phyloP scores from a whole-genome alignment of 495 filamentous ascomycete genomes.

The Aspergillus homomorphus region DNA sequence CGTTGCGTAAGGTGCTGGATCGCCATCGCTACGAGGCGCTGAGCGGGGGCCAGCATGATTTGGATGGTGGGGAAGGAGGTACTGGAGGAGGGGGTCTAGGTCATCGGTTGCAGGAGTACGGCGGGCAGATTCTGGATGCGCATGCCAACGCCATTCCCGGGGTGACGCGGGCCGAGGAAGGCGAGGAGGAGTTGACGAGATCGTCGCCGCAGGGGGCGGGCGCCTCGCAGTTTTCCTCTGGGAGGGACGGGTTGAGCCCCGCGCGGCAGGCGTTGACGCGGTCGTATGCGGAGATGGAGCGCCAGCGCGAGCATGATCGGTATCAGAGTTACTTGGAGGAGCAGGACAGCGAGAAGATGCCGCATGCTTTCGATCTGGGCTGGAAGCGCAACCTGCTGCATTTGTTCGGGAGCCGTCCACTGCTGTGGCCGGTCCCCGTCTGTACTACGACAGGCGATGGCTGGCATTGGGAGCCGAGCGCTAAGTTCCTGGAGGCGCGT shows the following conservation, averaged over 20 bases:
- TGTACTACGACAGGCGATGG: constrained; percentile 85
- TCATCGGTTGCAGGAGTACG: constrained; percentile 59
- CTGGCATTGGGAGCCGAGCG: constrained; percentile 89
- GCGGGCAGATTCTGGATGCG: constrained; percentile 73
- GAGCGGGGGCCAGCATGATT: constrained; percentile 12
- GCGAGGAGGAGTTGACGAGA: constrained; percentile 54
- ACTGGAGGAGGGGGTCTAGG: constrained; percentile 55
- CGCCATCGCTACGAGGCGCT: constrained; percentile 52
- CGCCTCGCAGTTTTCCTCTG: constrained; percentile 19
- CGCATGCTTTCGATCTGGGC: constrained; percentile 90
- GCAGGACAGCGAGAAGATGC: constrained; percentile 77
- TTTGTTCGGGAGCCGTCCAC: constrained; percentile 70
- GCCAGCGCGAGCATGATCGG: constrained; percentile 63
- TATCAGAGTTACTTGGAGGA: constrained; percentile 90
- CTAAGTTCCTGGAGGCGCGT: constrained; percentile 64
- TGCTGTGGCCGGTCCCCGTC: constrained; percentile 77
- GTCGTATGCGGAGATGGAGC: constrained; percentile 71
- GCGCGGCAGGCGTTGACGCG: constrained; percentile 50
- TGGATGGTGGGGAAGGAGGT: constrained; percentile 38
- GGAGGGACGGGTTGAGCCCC: constrained; percentile 24
- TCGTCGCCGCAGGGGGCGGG: constrained; percentile 22
- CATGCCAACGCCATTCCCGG: constrained; percentile 82
- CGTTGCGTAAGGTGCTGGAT: constrained; percentile 66
- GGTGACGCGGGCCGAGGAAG: constrained; percentile 75
- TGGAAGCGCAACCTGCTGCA: constrained; percentile 73